phyloP scores from a whole-genome alignment of 202 grass and related monocot species.

The Eragrostis tef region DNA sequence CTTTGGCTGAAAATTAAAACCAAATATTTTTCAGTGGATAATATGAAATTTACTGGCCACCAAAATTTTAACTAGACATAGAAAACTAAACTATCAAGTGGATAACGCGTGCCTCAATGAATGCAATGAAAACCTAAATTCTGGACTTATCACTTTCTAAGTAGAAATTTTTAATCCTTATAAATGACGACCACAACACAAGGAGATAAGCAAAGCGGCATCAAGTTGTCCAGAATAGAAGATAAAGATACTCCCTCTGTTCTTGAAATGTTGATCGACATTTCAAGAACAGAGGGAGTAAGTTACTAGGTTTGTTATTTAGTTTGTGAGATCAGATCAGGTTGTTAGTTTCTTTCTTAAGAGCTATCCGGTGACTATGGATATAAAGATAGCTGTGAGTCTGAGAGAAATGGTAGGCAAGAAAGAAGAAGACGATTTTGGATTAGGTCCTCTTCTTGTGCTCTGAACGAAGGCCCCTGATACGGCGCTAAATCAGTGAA shows the following conservation, averaged over 20 bases:
- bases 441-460: neutral
- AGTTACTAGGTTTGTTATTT: neutral
- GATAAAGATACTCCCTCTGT: neutral
- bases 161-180: slow-evolving; percentile 7
- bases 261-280: no score
- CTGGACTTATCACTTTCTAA: neutral
- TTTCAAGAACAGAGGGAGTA: no score
- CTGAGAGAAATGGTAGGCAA: no score
- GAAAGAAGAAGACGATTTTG: neutral
- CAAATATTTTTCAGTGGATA: neutral
- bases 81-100: neutral
- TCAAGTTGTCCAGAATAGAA: neutral
- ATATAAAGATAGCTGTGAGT: neutral
- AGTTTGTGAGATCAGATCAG: neutral
- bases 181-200: neutral
- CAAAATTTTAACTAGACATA: neutral
- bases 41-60: neutral
- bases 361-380: neutral
- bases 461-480: neutral
- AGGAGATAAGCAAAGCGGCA: neutral
- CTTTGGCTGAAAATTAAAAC: neutral
- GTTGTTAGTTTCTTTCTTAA: neutral
- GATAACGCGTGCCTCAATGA: neutral
- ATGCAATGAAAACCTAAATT: slow-evolving; percentile 22
- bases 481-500: neutral